Evolutionary conservation across 2,329 filamentous ascomycete species (phyloP), one percentile per base, ranked within the genome.

Genomic region (Monosporascus ibericus): DNA sequence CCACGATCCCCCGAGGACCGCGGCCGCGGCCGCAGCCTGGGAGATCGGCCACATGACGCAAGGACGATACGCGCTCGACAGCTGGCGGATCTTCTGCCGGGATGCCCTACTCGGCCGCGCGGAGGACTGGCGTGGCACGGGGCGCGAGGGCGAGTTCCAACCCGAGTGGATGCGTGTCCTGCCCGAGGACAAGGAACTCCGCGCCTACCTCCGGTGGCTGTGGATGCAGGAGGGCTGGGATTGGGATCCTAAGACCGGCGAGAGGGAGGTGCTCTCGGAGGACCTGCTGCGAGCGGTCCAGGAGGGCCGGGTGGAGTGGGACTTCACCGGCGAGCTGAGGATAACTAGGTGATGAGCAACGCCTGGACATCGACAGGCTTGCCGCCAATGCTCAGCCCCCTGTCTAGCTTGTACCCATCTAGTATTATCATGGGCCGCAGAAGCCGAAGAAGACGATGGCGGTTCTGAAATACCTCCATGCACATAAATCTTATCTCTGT

Each of bases 81-180:
- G 87, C 64, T 96, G 90, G 88, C 83, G 92, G 3, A 96, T 96
- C 57, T 96, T 96, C 69, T 96, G 90, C 66, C 82, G 92, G 2
- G 92, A 96, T 66, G 75, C 79, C 34, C 68, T 95, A 24, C 79
- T 91, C 7, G 86, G 84, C 0, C 68, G 84, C 18, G 82, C 86
- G 1, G 66, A 71, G 9, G 81, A 85, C 57, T 90, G 86, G 81
- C 85, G 83, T 61, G 87, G 87, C 1, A 74, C 70, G 61, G 65
- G 80, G 59, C 58, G 71, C 61, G 58, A 71, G 63, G 55, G 69
- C 49, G 73, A 75, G 15, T 90, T 92, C 64, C 85, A 90, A 61
- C 89, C 90, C 0, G 92, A 96, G 69, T 96, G 92, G 92, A 94
- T 91, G 79, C 80, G 89, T 3, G 90, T 96, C 1, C 66, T 87